Evolutionary conservation across 2,329 filamentous ascomycete species (phyloP).

Genomic region (Metarhizium sp.): DNA sequence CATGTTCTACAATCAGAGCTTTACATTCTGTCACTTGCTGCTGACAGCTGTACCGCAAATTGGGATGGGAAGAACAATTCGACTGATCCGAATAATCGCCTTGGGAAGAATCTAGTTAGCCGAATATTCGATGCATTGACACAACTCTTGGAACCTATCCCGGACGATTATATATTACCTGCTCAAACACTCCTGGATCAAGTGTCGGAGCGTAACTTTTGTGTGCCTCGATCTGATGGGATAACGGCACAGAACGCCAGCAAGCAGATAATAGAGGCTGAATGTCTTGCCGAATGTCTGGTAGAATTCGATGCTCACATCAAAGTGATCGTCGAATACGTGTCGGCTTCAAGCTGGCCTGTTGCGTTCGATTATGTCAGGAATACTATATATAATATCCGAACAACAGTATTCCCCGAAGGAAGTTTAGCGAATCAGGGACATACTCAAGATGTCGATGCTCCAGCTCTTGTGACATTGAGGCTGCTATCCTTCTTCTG

Average conservation of each 20-base stretch:
- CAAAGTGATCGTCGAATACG: conserved; percentile 50
- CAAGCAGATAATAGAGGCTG: conserved; percentile 11
- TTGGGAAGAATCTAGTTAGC: conserved; percentile 42
- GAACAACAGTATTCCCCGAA: conserved; percentile 32
- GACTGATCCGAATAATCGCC: conserved; percentile 15
- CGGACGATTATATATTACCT: conserved; percentile 47
- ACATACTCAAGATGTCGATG: conserved; percentile 39
- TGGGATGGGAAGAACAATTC: conserved; percentile 31
- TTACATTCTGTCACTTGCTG: conserved; percentile 52
- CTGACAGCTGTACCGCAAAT: conserved; percentile 55
- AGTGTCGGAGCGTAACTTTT: conserved; percentile 26
- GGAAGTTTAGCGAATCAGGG: conserved; percentile 23
- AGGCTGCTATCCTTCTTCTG: conserved; percentile 54
- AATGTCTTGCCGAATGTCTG: conserved; percentile 24
- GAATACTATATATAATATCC: conserved; percentile 39
- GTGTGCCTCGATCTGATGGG: conserved; percentile 21
- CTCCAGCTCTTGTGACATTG: conserved; percentile 41
- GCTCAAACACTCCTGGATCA: conserved; percentile 49
- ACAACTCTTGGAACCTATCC: conserved; percentile 46
- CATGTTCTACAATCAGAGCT: conserved; percentile 56
- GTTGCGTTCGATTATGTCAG: conserved; percentile 50
- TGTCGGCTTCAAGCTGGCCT: conserved; percentile 56
- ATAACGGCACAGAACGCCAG: conserved; percentile 9
- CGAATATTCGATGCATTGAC: conserved; percentile 48
- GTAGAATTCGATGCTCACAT: conserved; percentile 44